phyloP scores from a whole-genome alignment of 2,329 filamentous ascomycete species.

The Penicillium sp. region DNA sequence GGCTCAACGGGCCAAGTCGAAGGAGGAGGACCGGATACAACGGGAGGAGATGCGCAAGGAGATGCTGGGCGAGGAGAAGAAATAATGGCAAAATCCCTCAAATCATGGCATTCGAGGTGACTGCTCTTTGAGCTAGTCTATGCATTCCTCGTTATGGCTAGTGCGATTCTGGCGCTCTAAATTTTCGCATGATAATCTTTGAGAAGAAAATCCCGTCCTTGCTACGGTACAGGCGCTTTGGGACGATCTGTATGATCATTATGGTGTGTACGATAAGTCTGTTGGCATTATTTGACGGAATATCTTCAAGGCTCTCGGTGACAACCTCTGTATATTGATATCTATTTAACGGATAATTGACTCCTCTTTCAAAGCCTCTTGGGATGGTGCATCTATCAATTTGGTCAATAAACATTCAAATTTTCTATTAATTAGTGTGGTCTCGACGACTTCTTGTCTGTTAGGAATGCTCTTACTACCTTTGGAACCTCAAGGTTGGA shows the following conservation, averaged over 20 bases:
- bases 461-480: no score
- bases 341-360: not conserved
- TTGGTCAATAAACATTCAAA: no score
- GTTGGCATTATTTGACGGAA: not conserved
- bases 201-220: not conserved
- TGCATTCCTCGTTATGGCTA: not conserved
- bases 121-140: not conserved
- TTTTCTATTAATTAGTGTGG: no score
- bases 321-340: slow-evolving; percentile 3
- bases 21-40: slow-evolving; percentile 36
- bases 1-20: slow-evolving; percentile 23
- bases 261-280: slow-evolving; percentile 21
- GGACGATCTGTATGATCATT: slow-evolving; percentile 8
- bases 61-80: slow-evolving; percentile 28
- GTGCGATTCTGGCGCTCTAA: not conserved
- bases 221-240: not conserved
- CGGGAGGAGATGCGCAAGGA: slow-evolving; percentile 43
- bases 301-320: not conserved
- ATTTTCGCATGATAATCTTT: not conserved
- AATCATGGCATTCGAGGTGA: not conserved
- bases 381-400: no score
- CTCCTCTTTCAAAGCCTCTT: not conserved
- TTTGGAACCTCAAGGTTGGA: no score
- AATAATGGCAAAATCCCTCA: not conserved
- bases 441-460: no score